These are phyloP conservation scores for Ricinus communis DNA, from an alignment of 345 rosid species.

Conservation along the genomic window DNA sequence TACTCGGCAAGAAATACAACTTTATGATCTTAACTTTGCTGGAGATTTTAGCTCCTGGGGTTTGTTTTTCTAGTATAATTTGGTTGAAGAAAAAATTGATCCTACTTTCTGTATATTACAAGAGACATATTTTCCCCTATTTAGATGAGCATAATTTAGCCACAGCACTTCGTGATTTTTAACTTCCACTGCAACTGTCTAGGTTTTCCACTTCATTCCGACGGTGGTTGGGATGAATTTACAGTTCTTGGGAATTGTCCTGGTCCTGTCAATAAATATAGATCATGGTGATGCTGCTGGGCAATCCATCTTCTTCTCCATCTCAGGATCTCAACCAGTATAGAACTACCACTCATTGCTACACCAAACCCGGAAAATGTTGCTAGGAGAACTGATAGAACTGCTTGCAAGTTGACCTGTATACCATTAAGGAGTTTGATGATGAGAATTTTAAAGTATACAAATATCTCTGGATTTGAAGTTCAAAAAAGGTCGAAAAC, in stretches of 20 bases:
- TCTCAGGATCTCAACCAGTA: slow-evolving; percentile 72
- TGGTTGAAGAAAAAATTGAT: not conserved
- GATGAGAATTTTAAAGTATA: not conserved
- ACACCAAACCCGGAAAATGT: slow-evolving; percentile 85
- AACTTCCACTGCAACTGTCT: slow-evolving; percentile 19
- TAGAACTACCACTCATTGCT: slow-evolving; percentile 77
- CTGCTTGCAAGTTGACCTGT: slow-evolving; percentile 67
- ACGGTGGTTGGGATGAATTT: slow-evolving; percentile 12
- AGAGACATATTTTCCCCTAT: slow-evolving; percentile 1
- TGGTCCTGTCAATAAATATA: slow-evolving; percentile 28
- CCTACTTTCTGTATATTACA: slow-evolving; percentile 17
- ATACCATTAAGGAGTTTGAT: not conserved
- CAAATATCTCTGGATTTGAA: not conserved
- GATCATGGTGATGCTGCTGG: slow-evolving; percentile 18
- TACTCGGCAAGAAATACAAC: not conserved
- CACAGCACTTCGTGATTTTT: not conserved
- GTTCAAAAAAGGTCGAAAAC: not conserved
- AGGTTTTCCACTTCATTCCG: slow-evolving; percentile 23
- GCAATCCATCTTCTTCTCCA: slow-evolving; percentile 62
- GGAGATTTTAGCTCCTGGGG: too few species aligned
- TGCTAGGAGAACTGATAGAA: slow-evolving; percentile 71
- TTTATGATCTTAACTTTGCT: too few species aligned
- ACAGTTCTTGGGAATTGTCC: slow-evolving; percentile 33
- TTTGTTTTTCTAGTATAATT: not conserved
- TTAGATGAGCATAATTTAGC: not conserved